A percentile compares a stretch with the other conserved stretches of the same genome.
These are phyloP conservation scores for Triticum monococcum DNA, from an alignment of 176 grass and related monocot genomes.

Conservation along the genomic window DNA sequence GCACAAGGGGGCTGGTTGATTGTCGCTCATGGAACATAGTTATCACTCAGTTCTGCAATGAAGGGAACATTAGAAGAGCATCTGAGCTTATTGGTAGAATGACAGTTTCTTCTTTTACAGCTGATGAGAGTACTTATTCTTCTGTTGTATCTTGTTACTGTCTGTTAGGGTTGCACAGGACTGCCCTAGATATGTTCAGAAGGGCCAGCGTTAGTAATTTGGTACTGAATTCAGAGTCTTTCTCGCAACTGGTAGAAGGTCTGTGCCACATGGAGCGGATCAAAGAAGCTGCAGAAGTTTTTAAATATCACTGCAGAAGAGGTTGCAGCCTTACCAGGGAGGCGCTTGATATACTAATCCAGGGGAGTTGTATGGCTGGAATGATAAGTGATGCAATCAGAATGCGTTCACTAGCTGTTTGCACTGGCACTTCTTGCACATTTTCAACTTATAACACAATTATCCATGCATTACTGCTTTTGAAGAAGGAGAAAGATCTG, in stretches of 20 bases:
- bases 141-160: conserved; percentile 63
- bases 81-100: conserved; percentile 60
- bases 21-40: conserved; percentile 49
- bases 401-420: conserved; percentile 48
- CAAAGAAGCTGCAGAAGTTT: conserved; percentile 46
- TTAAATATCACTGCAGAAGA: conserved; percentile 43
- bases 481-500: conserved; percentile 43
- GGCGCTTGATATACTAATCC: conserved; percentile 43
- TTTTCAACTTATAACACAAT: conserved; percentile 42
- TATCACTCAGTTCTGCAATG: conserved; percentile 38
- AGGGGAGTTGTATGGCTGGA: conserved; percentile 47
- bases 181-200: conserved; percentile 50
- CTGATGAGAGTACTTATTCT: conserved; percentile 49
- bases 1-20: conserved; percentile 27
- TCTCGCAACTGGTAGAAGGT: conserved; percentile 51
- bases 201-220: conserved; percentile 34
- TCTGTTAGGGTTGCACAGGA: conserved; percentile 27
- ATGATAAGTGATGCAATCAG: conserved; percentile 44
- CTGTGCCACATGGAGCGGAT: conserved; percentile 42
- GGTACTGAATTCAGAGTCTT: conserved; percentile 50
- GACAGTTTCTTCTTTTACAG: conserved; percentile 52
- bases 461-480: conserved; percentile 38
- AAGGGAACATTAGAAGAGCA: conserved; percentile 46
- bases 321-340: conserved; percentile 33
- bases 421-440: conserved; percentile 34